phyloP scores from a whole-genome alignment of 176 grass and related monocot genomes.

The Echinochloa phyllopogon region DNA sequence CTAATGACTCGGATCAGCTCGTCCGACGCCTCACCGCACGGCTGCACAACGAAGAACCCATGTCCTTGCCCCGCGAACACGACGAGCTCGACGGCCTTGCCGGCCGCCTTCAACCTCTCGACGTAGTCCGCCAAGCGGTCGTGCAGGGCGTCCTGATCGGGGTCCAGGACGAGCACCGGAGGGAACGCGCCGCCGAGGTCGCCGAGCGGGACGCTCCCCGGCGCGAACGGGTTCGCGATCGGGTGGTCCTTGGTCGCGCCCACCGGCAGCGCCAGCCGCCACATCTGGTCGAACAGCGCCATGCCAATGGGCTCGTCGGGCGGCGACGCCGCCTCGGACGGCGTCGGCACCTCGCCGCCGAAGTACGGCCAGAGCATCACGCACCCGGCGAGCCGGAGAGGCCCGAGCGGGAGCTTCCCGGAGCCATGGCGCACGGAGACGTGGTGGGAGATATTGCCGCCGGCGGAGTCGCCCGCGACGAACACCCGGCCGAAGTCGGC shows the following conservation, averaged over 20 bases:
- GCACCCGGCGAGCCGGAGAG: constrained; percentile 26
- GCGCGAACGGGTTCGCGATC: constrained; percentile 44
- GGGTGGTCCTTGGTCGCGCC: constrained; percentile 51
- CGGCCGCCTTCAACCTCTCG: constrained; percentile 26
- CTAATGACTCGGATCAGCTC: constrained; percentile 25
- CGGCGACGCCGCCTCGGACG: constrained; percentile 41
- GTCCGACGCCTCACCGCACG: constrained; percentile 20
- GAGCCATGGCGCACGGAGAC: constrained; percentile 22
- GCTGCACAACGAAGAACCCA: constrained; percentile 37
- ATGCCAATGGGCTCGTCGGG: neutral
- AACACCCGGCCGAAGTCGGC: constrained; percentile 47
- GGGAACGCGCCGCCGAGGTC: neutral
- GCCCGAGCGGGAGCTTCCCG: neutral
- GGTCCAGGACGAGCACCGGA: constrained; percentile 42
- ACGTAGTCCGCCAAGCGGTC: constrained; percentile 46
- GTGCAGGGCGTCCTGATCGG: constrained; percentile 38
- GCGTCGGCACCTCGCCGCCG: constrained; percentile 29
- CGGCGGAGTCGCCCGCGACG: constrained; percentile 48
- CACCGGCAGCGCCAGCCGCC: constrained; percentile 40
- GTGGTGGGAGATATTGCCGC: constrained; percentile 61
- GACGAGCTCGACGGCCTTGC: constrained; percentile 41
- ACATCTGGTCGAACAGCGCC: constrained; percentile 36
- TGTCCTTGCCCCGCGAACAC: constrained; percentile 40
- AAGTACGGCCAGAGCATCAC: constrained; percentile 51
- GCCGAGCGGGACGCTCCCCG: constrained; percentile 23